Base-by-base conservation (phyloP, 257 asterid species). In the Rauvolfia tetraphylla region DNA sequence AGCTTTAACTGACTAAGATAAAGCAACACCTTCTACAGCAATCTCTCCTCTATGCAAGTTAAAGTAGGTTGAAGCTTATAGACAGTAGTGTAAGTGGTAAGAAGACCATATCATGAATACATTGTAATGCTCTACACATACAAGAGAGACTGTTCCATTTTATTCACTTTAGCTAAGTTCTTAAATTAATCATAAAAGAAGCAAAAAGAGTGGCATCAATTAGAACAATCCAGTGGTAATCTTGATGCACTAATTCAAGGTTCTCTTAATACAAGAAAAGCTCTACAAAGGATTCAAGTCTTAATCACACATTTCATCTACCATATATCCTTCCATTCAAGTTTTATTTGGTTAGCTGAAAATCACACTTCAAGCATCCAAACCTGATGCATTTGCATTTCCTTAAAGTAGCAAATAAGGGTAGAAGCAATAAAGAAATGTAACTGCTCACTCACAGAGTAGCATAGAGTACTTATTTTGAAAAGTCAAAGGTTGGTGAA, bases 231-330 rank as follows among this genome's bases (percentile, higher is more conserved):
- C 34, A 4, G 31, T 41, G 48, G 14, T 38, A 42, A 22, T 73
- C 22, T 54, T 74, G 77, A 23, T 58, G 71, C 71, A 58, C 18
- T 25, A 57, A 39, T 61, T 23, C 49, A 33, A 25, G 70, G 31
- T 74, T 57, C 31, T 39, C 44, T 39, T 58, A 39, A 7, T 6
- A 59, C n/a, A 29, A 74, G 54, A 25, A 74, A 25, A 73, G 34
- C 44, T 56, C 76, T 33, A 10, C 23, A 4, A 5, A 41, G 42
- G 7, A 57, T 39, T 41, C 4, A 25, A 7, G 29, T 38, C 66
- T 22, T 12, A 27, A 58, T 22, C 20, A 46, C 38, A 20, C 54
- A 48, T 51, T 63, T 46, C 20, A 14, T 36, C 46, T n/a, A 18
- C 46, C 18, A 20, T 63, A 14, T 20, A 63, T 34, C 44, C 22